A percentile compares a stretch with the other conserved stretches of the same genome.
Conservation (phyloP, 2,329 filamentous ascomycete genomes). For the Penicillium polonicum region DNA sequence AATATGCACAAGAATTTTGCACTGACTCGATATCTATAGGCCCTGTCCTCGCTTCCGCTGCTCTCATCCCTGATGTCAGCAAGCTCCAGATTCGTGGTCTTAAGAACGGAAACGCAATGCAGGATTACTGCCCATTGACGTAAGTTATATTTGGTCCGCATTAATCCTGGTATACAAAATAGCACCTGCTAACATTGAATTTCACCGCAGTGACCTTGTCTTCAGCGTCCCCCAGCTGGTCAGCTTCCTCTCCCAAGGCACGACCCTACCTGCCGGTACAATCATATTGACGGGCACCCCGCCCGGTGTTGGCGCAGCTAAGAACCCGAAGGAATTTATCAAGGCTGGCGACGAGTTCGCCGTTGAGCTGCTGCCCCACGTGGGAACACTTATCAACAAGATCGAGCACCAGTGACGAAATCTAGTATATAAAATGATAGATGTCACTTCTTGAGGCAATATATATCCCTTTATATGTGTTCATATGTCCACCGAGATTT, state of each 20-base stretch:
- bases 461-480: neutral
- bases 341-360: slow-evolving; percentile 49
- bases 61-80: slow-evolving; percentile 33
- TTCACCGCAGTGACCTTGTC: slow-evolving; percentile 50
- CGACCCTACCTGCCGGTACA: slow-evolving; percentile 44
- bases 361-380: slow-evolving; percentile 50
- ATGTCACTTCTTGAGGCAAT: neutral
- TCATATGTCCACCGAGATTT: too few relatives aligned
- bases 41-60: slow-evolving; percentile 50
- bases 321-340: slow-evolving; percentile 45
- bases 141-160: slow-evolving; percentile 24
- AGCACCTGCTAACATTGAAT: slow-evolving; percentile 7
- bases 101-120: slow-evolving; percentile 54
- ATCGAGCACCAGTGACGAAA: slow-evolving; percentile 35
- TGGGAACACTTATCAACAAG: slow-evolving; percentile 51
- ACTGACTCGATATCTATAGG: slow-evolving; percentile 31
- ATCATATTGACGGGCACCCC: slow-evolving; percentile 48
- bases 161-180: neutral
- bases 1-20: neutral
- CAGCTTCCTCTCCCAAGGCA: slow-evolving; percentile 43
- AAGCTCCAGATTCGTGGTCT: slow-evolving; percentile 37
- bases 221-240: slow-evolving; percentile 51
- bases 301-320: slow-evolving; percentile 42
- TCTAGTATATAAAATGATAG: neutral
- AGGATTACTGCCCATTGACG: slow-evolving; percentile 46